phyloP scores from a whole-genome alignment of 768 basidiomycete genomes.

The Agaricus bisporus region DNA sequence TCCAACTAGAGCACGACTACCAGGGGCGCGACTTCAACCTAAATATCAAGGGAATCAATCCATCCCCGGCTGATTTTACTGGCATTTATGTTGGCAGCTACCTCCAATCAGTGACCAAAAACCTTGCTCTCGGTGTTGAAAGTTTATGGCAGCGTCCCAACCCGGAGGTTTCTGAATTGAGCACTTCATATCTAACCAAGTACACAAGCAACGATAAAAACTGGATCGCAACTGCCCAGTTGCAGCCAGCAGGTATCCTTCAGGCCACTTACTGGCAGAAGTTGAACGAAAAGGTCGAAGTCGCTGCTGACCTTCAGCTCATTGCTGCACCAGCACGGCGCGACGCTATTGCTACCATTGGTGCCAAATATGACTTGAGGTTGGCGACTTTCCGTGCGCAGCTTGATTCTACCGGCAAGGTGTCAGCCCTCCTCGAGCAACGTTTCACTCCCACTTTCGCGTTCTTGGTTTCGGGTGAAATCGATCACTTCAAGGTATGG shows the following conservation, averaged over 20 bases:
- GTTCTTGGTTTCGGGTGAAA: constrained; percentile 92
- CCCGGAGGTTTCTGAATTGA: constrained; percentile 63
- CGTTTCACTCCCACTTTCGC: constrained; percentile 93
- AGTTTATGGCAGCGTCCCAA: constrained; percentile 75
- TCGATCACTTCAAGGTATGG: constrained; percentile 94
- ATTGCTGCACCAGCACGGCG: constrained; percentile 74
- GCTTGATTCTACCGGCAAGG: constrained; percentile 91
- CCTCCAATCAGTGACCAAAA: constrained; percentile 89
- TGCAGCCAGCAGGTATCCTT: constrained; percentile 76
- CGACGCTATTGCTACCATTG: constrained; percentile 89
- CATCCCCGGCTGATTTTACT: constrained; percentile 77
- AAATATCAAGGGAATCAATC: constrained; percentile 87
- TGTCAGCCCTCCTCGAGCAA: constrained; percentile 92
- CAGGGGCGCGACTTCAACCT: constrained; percentile 81
- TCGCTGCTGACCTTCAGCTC: constrained; percentile 89
- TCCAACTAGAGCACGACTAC: constrained; percentile 93
- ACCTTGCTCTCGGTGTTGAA: constrained; percentile 85
- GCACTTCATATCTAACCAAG: constrained; percentile 77
- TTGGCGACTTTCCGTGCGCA: constrained; percentile 93
- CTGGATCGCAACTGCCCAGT: constrained; percentile 92
- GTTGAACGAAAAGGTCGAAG: constrained; percentile 91
- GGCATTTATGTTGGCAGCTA: constrained; percentile 92
- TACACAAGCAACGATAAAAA: constrained; percentile 63
- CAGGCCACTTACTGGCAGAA: constrained; percentile 97
- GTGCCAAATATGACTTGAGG: constrained; percentile 95